Conservation (phyloP, 345 rosid species). For the Ceriops zippeliana region DNA sequence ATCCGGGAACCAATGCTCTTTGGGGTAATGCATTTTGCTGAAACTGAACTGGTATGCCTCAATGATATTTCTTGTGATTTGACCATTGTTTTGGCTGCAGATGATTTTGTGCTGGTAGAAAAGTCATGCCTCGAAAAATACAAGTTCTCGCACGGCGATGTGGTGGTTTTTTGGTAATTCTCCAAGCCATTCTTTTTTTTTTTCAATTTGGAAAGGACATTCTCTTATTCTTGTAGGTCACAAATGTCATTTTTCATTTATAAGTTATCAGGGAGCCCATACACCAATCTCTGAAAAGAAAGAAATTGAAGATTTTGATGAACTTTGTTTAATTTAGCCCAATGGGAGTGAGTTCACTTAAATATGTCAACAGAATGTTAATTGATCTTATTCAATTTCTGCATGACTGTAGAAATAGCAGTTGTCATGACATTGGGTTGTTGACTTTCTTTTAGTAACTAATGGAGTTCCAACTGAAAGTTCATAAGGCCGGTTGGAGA, state of each 20-base stretch:
- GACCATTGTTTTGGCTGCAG: constrained; percentile 42
- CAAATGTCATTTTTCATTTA: neutral
- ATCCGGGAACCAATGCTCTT: constrained; percentile 40
- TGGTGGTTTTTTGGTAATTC: constrained; percentile 69
- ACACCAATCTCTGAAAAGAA: neutral
- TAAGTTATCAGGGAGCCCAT: too few relatives aligned
- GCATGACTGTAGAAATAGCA: neutral
- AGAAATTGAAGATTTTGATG: neutral
- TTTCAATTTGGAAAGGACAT: neutral
- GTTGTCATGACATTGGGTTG: neutral
- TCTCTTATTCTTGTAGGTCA: neutral
- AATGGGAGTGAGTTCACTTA: too few relatives aligned
- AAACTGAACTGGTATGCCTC: constrained; percentile 8
- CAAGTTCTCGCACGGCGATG: constrained; percentile 78
- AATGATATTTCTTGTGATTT: constrained; percentile 11
- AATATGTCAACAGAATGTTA: neutral
- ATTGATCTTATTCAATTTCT: too few relatives aligned
- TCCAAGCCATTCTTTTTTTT: neutral
- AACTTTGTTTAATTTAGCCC: neutral
- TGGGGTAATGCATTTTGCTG: neutral
- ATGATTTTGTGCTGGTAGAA: constrained; percentile 75
- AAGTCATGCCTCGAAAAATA: constrained; percentile 69
- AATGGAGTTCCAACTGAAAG: neutral
- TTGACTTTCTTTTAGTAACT: neutral
- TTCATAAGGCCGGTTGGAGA: neutral